A percentile compares a stretch with the other conserved stretches of the same genome.
Evolutionary conservation across 208 protist species (phyloP).

Genomic region (Trypanosoma conorhini): DNA sequence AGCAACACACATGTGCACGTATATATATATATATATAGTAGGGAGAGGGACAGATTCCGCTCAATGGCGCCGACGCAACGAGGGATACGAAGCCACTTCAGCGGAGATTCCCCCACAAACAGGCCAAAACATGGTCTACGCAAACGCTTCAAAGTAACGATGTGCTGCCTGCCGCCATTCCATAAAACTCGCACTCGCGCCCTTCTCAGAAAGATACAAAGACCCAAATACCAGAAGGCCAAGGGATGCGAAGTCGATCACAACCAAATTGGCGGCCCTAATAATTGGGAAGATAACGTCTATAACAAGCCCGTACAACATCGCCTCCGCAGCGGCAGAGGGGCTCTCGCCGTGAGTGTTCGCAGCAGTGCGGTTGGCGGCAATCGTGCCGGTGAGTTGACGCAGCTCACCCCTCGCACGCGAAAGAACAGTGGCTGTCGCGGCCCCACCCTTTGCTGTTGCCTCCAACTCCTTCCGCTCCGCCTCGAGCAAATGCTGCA

Average conservation of each 20-base stretch:
- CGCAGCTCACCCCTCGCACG: constrained; percentile 10
- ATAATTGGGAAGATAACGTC: constrained; percentile 64
- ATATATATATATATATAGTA: not conserved
- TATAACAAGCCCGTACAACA: constrained; percentile 54
- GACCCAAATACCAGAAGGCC: constrained; percentile 61
- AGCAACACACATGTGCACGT: constrained; percentile 20
- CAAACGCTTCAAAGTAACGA: constrained; percentile 51
- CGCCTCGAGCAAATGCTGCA: constrained; percentile 49
- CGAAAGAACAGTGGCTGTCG: not conserved
- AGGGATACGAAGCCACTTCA: not conserved
- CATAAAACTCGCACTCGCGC: constrained; percentile 21
- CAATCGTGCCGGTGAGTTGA: constrained; percentile 10
- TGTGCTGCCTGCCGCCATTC: constrained; percentile 51
- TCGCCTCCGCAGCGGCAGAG: constrained; percentile 11
- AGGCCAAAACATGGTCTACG: constrained; percentile 7
- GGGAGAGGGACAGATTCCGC: not conserved
- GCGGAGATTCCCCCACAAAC: not conserved
- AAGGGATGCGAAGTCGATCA: constrained; percentile 62
- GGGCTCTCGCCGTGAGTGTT: not conserved
- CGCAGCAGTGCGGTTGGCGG: not conserved
- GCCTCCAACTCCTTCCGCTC: constrained; percentile 41
- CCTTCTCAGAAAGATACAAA: constrained; percentile 24
- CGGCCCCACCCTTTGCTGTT: not conserved
- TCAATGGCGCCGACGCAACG: not conserved
- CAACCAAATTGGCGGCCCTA: constrained; percentile 39